Evolutionary conservation across 257 asterid genomes (phyloP).

Genomic region (Mitragyna speciosa): DNA sequence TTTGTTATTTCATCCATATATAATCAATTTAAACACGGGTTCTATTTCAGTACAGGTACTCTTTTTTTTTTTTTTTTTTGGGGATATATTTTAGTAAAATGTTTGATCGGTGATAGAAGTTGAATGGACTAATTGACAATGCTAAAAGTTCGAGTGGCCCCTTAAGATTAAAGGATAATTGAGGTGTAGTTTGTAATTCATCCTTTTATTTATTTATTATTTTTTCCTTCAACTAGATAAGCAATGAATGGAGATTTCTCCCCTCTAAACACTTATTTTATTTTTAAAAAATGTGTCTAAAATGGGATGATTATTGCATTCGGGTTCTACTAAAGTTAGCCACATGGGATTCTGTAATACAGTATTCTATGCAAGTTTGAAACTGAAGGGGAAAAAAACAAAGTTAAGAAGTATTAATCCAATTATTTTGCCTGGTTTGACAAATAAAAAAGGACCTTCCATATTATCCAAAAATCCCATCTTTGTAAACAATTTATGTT

Average conservation of each 20-base stretch:
- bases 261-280: no score
- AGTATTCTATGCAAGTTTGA: background rate
- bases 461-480: constrained; percentile 2
- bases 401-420: background rate
- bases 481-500: background rate
- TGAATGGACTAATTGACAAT: background rate
- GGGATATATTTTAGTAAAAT: no score
- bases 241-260: no score
- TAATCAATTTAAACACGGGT: background rate
- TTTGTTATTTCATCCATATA: no score
- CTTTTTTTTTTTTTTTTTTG: no score
- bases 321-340: background rate
- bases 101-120: background rate
- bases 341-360: constrained; percentile 13
- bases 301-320: background rate
- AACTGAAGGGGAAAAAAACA: background rate
- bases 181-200: no score
- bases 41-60: background rate
- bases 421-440: constrained; percentile 5
- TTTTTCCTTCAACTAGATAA: no score
- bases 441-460: background rate
- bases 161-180: no score
- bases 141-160: no score
- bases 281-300: no score
- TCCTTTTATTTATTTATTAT: no score